Evolutionary conservation across 805 yeast species (phyloP), one percentile per base, ranked within the genome.

Genomic region (Vanderwaltozyma verrucispora): DNA sequence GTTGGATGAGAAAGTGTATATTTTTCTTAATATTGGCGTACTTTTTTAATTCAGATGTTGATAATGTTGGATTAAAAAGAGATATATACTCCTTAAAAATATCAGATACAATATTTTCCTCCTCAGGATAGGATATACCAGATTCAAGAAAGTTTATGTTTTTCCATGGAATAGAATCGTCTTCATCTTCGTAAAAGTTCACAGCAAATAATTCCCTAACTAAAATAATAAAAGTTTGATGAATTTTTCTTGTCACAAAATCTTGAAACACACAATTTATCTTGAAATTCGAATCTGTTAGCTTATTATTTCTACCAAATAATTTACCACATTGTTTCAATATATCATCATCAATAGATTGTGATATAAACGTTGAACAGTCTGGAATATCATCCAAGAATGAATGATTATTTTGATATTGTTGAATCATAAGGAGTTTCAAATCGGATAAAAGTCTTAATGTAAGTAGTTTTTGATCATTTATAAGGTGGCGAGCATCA

Each of bases 391-490:
- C 8, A 13, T 18, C 12, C 12, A 16, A 4, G 21, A 14, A 24
- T 11, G 25, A 3, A 27, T 12, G 19, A 11, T 16, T 15, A 4
- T 28, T 14, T 15, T 26, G 2, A 8, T 29, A 11, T 11, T 24
- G n/a, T 13, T 20, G 28, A 13, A 30, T 24, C 15, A 43, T 18
- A 28, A 32, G 36, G 3, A 38, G 28, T 36, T 45, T 60, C 45
- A 54, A 56, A 36, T 71, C 75, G 5, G 58, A 44, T 32, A 66
- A 47, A 3, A 72, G 68, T 39, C 92, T 60, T 39, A 86, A 56
- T 13, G 78, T 69, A 1, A 81, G 66, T 31, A 83, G 47, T 1
- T 70, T 58, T 43, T 80, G 86, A 47, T 75, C 71, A 0, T 85
- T 71, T 3, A 85, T 46, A 39, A 79, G 86, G 29, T 67, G 65